Conservation (phyloP, 495 filamentous ascomycete genomes). For the Penicillium fimorum region DNA sequence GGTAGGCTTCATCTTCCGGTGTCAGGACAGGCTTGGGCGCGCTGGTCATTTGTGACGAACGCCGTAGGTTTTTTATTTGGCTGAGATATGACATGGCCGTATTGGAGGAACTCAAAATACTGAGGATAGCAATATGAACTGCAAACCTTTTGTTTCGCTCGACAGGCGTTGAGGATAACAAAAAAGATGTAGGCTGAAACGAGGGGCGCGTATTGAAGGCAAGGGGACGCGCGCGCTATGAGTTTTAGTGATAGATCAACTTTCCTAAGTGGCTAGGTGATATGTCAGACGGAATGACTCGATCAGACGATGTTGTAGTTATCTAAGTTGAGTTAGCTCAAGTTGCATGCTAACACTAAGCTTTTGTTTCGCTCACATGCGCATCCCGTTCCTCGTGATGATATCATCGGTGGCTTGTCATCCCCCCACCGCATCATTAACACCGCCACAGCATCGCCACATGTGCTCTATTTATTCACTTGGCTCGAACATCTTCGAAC, state of each 20-base stretch:
- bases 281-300: background rate
- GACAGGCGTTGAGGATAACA: background rate
- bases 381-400: slow-evolving; percentile 15
- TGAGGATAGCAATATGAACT: background rate
- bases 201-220: slow-evolving; percentile 6
- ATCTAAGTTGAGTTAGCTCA: background rate
- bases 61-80: slow-evolving; percentile 33
- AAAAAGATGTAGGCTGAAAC: slow-evolving; percentile 6
- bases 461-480: background rate
- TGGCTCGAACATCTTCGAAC: background rate
- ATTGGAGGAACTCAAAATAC: background rate
- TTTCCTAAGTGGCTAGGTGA: background rate
- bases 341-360: background rate
- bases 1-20: slow-evolving; percentile 55
- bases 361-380: slow-evolving; percentile 7
- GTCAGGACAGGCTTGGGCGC: slow-evolving; percentile 50
- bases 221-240: slow-evolving; percentile 10
- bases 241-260: slow-evolving; percentile 7
- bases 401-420: slow-evolving; percentile 29
- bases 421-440: slow-evolving; percentile 12
- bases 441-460: slow-evolving; percentile 14
- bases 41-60: slow-evolving; percentile 29
- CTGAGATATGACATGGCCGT: slow-evolving; percentile 44
- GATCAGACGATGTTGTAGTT: background rate
- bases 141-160: background rate